Evolutionary conservation across 768 basidiomycete species (phyloP).

Genomic region (Auricularia cornea): DNA sequence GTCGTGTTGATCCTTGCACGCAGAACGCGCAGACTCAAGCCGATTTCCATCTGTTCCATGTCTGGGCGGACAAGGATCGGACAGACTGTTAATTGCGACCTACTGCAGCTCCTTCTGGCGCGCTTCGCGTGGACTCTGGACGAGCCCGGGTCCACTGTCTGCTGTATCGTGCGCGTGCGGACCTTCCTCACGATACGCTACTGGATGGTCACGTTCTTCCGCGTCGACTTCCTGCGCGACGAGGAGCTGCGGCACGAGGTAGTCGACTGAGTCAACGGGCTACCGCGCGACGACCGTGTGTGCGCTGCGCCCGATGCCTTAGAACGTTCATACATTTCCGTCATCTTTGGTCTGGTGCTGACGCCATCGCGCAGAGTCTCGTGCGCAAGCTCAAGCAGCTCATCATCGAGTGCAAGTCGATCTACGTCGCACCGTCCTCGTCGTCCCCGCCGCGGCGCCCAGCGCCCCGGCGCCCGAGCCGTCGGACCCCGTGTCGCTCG

Average conservation of each 20-base stretch:
- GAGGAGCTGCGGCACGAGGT: slow-evolving; percentile 64
- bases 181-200: slow-evolving; percentile 87
- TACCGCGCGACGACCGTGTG: slow-evolving; percentile 63
- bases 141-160: too few species aligned
- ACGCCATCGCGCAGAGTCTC: slow-evolving; percentile 45
- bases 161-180: slow-evolving; percentile 79
- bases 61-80: too few species aligned
- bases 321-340: slow-evolving; percentile 35
- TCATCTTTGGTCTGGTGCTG: not conserved
- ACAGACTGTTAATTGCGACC: too few species aligned
- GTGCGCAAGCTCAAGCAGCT: slow-evolving; percentile 78
- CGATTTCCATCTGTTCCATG: too few species aligned
- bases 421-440: not conserved
- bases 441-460: not conserved
- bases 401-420: slow-evolving; percentile 62
- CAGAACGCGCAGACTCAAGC: too few species aligned
- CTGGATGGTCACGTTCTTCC: slow-evolving; percentile 87
- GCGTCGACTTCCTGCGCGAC: slow-evolving; percentile 78
- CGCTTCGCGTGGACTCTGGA: too few species aligned
- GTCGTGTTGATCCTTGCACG: too few species aligned
- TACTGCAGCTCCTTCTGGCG: too few species aligned
- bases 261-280: slow-evolving; percentile 73
- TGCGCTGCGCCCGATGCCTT: slow-evolving; percentile 62
- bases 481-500: not conserved
- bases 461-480: not conserved